Base-by-base conservation (phyloP, 2,329 filamentous ascomycete species). In the Penicillium sp. region DNA sequence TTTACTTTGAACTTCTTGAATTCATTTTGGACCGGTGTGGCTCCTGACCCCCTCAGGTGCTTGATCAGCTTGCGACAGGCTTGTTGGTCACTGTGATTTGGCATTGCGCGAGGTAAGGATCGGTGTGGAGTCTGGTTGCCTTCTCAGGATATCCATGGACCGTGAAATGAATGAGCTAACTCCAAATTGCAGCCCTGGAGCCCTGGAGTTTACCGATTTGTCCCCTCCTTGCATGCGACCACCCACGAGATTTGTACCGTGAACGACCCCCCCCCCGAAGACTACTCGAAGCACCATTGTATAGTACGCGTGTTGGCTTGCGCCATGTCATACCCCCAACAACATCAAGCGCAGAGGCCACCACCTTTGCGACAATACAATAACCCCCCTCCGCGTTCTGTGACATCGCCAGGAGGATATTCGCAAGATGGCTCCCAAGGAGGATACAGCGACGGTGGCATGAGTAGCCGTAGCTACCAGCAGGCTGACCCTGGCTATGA, bases 311-410 rank as follows among this genome's bases (percentile, higher is more conserved):
- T n/a, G 17, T 40, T n/a, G n/a, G 21, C 21, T 35, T 31, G 54
- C 40, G 59, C 58, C 54, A 77, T 77, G 75, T 74, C 74, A 55
- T 77, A 76, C 50, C 69, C 71, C 42, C 71, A 71, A 48, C 69
- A 67, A 48, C 67, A 38, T 48, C 35, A 68, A 35, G 61, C 64
- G 48, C 71, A 73, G 62, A 64, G 70, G 52, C 69, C 69, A 27
- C 71, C 70, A 52, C 74, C 74, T 27, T 57, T 71, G 55, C 70
- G 70, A 56, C 71, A 72, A 54, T 70, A 73, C 53, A 67, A 66
- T 19, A 60, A 45, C 17, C 45, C 60, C 19, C 53, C 63, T 45
- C 59, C 63, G 54, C 50, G 61, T 47, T 50, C 67, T 64, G 60
- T 67, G 62, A 57, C 59, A 45, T 56, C 59, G 49, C 60, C 59